Base-by-base conservation (phyloP, 2,329 filamentous ascomycete species). In the Penicillium nordicum region DNA sequence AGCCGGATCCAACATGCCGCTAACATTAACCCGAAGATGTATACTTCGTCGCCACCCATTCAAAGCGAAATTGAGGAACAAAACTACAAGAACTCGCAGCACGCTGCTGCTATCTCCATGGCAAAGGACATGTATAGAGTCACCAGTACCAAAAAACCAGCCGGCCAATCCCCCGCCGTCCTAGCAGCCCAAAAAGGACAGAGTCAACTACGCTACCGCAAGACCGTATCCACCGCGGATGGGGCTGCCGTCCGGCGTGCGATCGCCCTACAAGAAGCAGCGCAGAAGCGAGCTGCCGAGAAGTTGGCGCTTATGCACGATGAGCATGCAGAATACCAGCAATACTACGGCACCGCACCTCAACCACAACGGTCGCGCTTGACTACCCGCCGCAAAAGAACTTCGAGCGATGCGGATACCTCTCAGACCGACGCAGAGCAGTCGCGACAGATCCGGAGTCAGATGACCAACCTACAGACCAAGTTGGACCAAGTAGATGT, bases 91-190 rank as follows among this genome's bases (percentile, higher is more conserved):
- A 88, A 91, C 63, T 85, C 86, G 5, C 78, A 96, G 3, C 88
- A 88, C 61, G 90, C 91, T 30, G 93, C 91, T 21, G 91, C 92
- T 2, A 79, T 96, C 3, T 90, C 89, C 11, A 96, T 97, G 91
- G 92, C 92, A 7, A 89, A 88, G 73, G 85, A 88, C 64, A 93
- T 96, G 86, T 96, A 92, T 69, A 83, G 79, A 11, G 79, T 82
- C 1, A 82, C 85, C 7, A 77, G 80, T 58, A 74, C 78, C 1
- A 68, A 64, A 16, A 67, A 65, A 5, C 63, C 63, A 42, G 40
- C 59, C 5, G 57, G 38, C 29, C 57, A 27, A 41, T 47, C 46
- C 30, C 46, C 65, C 14, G 69, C 70, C 5, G 16, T 70, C 30
- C 58, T 61, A 29, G 68, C 65, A 10, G 69, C 73, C 30, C 70